Evolutionary conservation across 164 flowering plant species (phyloP).

Genomic region (Tetrastigma voinierianum): DNA sequence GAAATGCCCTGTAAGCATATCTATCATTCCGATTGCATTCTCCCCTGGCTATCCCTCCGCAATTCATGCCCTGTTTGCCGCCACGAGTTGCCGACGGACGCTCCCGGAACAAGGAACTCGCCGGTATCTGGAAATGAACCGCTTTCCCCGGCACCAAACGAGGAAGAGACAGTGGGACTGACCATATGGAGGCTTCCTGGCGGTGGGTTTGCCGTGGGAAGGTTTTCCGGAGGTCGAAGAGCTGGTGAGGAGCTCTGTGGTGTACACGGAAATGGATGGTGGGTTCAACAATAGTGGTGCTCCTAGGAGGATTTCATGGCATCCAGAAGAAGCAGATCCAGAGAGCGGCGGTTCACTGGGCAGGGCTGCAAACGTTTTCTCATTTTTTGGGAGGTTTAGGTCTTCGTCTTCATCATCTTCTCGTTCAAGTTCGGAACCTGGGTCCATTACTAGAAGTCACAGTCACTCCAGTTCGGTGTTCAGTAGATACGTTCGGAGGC

Average conservation of each 20-base stretch:
- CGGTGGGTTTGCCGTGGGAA: conserved; percentile 86
- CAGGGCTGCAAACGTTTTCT: conserved; percentile 41
- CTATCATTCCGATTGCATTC: conserved; percentile 72
- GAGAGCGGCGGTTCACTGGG: conserved; percentile 42
- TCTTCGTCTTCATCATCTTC: conserved; percentile 23
- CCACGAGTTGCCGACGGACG: conserved; percentile 54
- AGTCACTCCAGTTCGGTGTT: conserved; percentile 23
- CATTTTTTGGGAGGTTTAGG: conserved; percentile 43
- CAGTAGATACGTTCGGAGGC: conserved; percentile 16
- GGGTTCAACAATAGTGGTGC: conserved; percentile 40
- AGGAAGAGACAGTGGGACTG: conserved; percentile 51
- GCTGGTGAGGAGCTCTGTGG: conserved; percentile 55
- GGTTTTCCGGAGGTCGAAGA: conserved; percentile 54
- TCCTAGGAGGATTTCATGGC: conserved; percentile 51
- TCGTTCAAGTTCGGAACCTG: conserved; percentile 4
- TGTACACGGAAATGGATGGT: conserved; percentile 76
- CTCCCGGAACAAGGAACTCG: conserved; percentile 13
- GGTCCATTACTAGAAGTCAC: conserved; percentile 9
- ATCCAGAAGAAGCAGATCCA: conserved; percentile 33
- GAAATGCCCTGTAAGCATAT: conserved; percentile 90
- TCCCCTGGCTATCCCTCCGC: conserved; percentile 71
- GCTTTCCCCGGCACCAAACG: conserved; percentile 19
- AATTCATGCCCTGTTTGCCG: conserved; percentile 87
- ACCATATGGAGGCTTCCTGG: conserved; percentile 85
- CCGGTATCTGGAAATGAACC: conserved; percentile 15